Evolutionary conservation across 495 filamentous ascomycete genomes (phyloP), one percentile per base, ranked within the genome.

Genomic region (Lophium mytilinum): DNA sequence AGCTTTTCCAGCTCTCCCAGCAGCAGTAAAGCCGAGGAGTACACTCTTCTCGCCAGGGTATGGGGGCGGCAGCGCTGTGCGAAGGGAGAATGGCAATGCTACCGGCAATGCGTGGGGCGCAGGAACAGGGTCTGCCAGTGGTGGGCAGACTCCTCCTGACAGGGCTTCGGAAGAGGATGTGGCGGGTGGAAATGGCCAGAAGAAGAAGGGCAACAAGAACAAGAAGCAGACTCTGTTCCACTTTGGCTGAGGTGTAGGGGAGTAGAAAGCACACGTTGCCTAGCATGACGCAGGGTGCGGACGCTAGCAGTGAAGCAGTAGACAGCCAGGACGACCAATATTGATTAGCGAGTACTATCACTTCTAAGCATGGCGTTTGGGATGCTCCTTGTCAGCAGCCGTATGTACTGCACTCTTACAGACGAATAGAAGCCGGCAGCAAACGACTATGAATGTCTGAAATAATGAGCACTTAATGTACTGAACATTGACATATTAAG

Each of bases 1-100:
- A 45, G 83, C 85, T 0, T 96, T 95, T 68, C 90, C 90, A 1
- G 84, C 89, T 4, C 78, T 96, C 5, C 90, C 90, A 0, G 74
- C 82, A 0, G 90, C 87, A 9, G 75, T 83, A 0, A 94, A 89
- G 64, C 89, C 89, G 1, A 83, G 83, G 55, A 87, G 83, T 6
- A 80, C 88, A 7, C 86, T 93, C 60, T 73, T 72, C 62, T 71
- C 60, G 45, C 88, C 88, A 21, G 90, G 89, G 0, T 87, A 90
- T 60, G 86, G 85, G 0, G 77, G 79, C 1, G 82, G 85, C 0
- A 84, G 79, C 18, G 45, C 33, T 24, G 83, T 93, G 34, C 78
- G 85, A 45, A 78, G 89, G 70, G 84, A 89, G 57, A 73, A 82
- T 36, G 76, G 77, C 46, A 60, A 58, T 9, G 56, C 43, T 14